phyloP scores from a whole-genome alignment of 305 asterid species.

The Fraxinus latifolia region DNA sequence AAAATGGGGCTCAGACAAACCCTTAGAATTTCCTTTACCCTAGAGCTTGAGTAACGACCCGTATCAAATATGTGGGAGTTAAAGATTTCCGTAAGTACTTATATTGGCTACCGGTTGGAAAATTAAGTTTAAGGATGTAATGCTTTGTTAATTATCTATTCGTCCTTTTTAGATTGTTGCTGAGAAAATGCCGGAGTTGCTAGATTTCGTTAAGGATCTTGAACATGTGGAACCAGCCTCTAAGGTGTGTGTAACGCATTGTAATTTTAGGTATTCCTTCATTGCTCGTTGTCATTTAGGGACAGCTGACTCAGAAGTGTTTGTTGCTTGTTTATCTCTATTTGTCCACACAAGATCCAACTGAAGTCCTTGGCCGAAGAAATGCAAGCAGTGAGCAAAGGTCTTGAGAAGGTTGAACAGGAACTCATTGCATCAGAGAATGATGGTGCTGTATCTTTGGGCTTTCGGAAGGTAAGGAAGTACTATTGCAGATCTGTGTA shows the following conservation, averaged over 20 bases:
- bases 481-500: background rate
- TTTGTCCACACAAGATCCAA: slow-evolving; percentile 60
- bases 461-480: slow-evolving; percentile 75
- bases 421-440: slow-evolving; percentile 83
- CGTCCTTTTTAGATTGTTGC: slow-evolving; percentile 57
- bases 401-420: slow-evolving; percentile 96
- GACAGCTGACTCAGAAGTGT: background rate
- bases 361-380: slow-evolving; percentile 95
- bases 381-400: slow-evolving; percentile 98
- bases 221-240: slow-evolving; percentile 91
- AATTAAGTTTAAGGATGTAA: slow-evolving; percentile 6
- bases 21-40: background rate
- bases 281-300: background rate
- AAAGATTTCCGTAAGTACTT: background rate
- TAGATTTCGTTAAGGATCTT: slow-evolving; percentile 91
- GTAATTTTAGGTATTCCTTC: slow-evolving; percentile 14
- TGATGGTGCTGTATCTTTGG: slow-evolving; percentile 82
- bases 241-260: slow-evolving; percentile 50
- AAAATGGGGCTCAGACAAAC: background rate
- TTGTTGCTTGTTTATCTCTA: slow-evolving; percentile 28
- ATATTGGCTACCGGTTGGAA: slow-evolving; percentile 6
- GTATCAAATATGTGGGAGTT: background rate
- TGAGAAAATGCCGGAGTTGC: slow-evolving; percentile 88
- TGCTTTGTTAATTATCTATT: slow-evolving; percentile 14
- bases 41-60: background rate